These are phyloP conservation scores for Candolleomyces efflorescens DNA, from an alignment of 768 basidiomycete genomes.

Conservation along the genomic window DNA sequence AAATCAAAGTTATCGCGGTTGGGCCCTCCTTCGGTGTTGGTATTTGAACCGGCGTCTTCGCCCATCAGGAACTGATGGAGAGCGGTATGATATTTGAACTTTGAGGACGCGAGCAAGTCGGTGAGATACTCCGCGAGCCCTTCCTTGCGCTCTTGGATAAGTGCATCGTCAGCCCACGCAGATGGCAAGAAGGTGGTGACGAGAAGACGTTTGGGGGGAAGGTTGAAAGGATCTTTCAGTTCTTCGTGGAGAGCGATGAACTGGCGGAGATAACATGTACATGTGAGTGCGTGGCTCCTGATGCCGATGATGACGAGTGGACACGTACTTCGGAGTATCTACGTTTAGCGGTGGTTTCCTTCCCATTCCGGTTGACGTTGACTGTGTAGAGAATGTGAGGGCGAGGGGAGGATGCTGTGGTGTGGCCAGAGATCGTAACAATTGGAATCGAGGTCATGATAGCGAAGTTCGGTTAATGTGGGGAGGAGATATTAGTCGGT, in stretches of 20 bases:
- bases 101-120: slow-evolving; percentile 23
- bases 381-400: slow-evolving; percentile 46
- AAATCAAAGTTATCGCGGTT: slow-evolving; percentile 8
- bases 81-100: slow-evolving; percentile 24
- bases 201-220: slow-evolving; percentile 40
- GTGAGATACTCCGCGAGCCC: slow-evolving; percentile 37
- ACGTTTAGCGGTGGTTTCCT: slow-evolving; percentile 21
- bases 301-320: not conserved
- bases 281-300: not conserved
- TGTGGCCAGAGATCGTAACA: slow-evolving; percentile 36
- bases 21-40: not conserved
- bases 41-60: not conserved
- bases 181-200: slow-evolving; percentile 39
- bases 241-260: slow-evolving; percentile 7
- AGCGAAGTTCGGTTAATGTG: not conserved
- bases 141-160: slow-evolving; percentile 41
- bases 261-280: not conserved
- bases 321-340: slow-evolving; percentile 42
- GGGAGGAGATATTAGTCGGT: not conserved
- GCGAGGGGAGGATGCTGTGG: slow-evolving; percentile 42
- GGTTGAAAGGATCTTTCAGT: slow-evolving; percentile 20
- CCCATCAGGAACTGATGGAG: slow-evolving; percentile 30
- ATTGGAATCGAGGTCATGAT: slow-evolving; percentile 17
- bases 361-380: slow-evolving; percentile 28
- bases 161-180: slow-evolving; percentile 40